These are phyloP conservation scores for Diplogelasinospora grovesii DNA, from an alignment of 495 filamentous ascomycete genomes.

Conservation along the genomic window DNA sequence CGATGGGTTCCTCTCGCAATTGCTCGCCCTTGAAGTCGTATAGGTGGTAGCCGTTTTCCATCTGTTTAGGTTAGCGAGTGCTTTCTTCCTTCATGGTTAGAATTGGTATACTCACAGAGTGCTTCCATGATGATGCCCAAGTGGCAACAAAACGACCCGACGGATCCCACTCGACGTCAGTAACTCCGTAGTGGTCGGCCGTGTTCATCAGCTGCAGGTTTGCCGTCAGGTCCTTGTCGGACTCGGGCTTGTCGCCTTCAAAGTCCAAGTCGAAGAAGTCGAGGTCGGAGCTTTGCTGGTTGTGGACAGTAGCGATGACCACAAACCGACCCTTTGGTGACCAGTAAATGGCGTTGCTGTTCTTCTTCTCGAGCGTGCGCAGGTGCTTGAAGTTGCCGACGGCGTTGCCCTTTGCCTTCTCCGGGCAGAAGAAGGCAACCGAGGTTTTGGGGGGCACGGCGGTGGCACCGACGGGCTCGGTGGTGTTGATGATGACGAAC, in stretches of 20 bases:
- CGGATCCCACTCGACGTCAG: slow-evolving; percentile 96
- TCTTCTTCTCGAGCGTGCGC: slow-evolving; percentile 93
- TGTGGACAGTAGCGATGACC: slow-evolving; percentile 84
- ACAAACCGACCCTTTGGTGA: slow-evolving; percentile 95
- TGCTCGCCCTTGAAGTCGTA: slow-evolving; percentile 92
- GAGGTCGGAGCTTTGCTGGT: slow-evolving; percentile 84
- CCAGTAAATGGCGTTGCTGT: slow-evolving; percentile 99
- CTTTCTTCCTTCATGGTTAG: not conserved
- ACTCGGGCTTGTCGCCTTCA: slow-evolving; percentile 90
- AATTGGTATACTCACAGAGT: slow-evolving; percentile 57
- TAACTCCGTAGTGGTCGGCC: slow-evolving; percentile 93
- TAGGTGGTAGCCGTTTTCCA: slow-evolving; percentile 98
- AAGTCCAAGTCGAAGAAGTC: slow-evolving; percentile 98
- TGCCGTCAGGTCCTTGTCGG: slow-evolving; percentile 86
- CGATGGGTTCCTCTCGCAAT: slow-evolving; percentile 85
- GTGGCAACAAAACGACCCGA: slow-evolving; percentile 90
- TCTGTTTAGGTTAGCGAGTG: slow-evolving; percentile 54
- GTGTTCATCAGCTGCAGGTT: slow-evolving; percentile 91
- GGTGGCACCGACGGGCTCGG: slow-evolving; percentile 68
- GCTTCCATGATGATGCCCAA: slow-evolving; percentile 91
- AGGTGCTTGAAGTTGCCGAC: slow-evolving; percentile 94
- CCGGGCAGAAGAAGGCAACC: slow-evolving; percentile 92
- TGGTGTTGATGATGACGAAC: slow-evolving; percentile 94
- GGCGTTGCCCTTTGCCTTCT: slow-evolving; percentile 71
- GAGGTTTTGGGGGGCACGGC: slow-evolving; percentile 88